Conservation (phyloP, 1,139 yeast species). For the Kodamaea alishanica region DNA sequence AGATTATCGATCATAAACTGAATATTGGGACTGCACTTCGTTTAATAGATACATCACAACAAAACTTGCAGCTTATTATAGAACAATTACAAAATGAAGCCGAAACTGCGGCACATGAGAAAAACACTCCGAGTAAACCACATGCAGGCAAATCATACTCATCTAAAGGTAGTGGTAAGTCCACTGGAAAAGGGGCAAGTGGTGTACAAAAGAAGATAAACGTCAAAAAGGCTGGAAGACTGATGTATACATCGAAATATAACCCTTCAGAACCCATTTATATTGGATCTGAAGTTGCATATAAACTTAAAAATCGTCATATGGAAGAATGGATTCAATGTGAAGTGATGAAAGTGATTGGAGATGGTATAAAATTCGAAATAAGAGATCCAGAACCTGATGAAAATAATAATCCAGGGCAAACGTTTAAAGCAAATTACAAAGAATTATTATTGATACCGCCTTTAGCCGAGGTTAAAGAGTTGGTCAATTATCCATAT, state of each 20-base stretch:
- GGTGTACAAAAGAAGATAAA: conserved; percentile 19
- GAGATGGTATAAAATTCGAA: conserved; percentile 77
- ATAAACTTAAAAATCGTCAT: conserved; percentile 64
- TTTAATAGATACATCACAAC: conserved; percentile 39
- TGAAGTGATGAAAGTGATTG: conserved; percentile 71
- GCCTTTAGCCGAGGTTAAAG: conserved; percentile 35
- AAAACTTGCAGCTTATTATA: conserved; percentile 35
- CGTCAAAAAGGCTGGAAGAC: conserved; percentile 36
- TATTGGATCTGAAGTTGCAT: conserved; percentile 86
- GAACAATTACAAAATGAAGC: conserved; percentile 18
- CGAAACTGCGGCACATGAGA: conserved; percentile 3
- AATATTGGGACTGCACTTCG: conserved; percentile 57
- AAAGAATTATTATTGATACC: conserved; percentile 81
- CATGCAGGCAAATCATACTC: conserved; percentile 1
- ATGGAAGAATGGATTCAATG: conserved; percentile 96
- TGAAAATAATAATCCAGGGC: conserved; percentile 87
- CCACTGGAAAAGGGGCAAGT: conserved; percentile 4
- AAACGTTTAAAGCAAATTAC: conserved; percentile 75
- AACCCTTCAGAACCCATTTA: conserved; percentile 60
- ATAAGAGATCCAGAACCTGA: conserved; percentile 98
- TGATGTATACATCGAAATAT: conserved; percentile 41
- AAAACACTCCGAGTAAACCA: conserved; percentile 9
- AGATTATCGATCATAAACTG: conserved; percentile 49
- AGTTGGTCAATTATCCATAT: conserved; percentile 58
- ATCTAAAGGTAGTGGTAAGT: conserved; percentile 8